A percentile compares a stretch with the other conserved stretches of the same genome.
Conservation (phyloP, 805 yeast genomes). For the Nakazawaea ishiwadae region DNA sequence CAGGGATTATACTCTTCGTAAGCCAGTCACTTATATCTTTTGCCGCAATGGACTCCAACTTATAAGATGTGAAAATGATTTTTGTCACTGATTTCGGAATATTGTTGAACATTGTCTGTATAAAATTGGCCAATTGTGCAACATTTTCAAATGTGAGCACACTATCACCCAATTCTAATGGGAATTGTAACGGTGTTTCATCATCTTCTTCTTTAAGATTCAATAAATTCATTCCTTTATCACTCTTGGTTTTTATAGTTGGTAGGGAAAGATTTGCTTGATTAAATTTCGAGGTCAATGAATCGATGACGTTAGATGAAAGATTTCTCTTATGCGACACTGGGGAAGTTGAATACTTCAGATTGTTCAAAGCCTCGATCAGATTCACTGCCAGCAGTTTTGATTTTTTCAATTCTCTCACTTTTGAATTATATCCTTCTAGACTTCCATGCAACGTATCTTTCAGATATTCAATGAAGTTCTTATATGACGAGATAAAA, state of each 20-base stretch:
- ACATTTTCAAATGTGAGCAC: conserved; percentile 1
- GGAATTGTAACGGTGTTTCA: conserved; percentile 6
- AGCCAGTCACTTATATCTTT: conserved; percentile 3
- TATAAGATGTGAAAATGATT: background rate
- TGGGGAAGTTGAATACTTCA: too few relatives aligned
- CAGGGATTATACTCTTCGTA: conserved; percentile 2
- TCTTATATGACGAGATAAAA: conserved; percentile 4
- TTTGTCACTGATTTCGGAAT: conserved; percentile 3
- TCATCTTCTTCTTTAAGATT: too few relatives aligned
- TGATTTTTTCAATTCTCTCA: conserved; percentile 27
- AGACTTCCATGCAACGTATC: background rate
- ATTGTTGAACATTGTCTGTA: background rate
- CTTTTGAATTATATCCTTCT: conserved; percentile 8
- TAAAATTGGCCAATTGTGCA: background rate
- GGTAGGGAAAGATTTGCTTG: too few relatives aligned
- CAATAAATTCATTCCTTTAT: too few relatives aligned
- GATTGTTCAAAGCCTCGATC: too few relatives aligned
- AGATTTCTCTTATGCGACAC: background rate
- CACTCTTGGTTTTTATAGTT: too few relatives aligned
- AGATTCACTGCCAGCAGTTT: too few relatives aligned
- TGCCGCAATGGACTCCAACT: background rate
- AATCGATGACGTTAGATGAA: background rate
- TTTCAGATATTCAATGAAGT: conserved; percentile 3
- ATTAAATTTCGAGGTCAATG: conserved; percentile 1
- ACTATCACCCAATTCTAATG: conserved; percentile 4